Conservation (phyloP, 805 yeast species). For the Maudiozyma pseudohumilis region DNA sequence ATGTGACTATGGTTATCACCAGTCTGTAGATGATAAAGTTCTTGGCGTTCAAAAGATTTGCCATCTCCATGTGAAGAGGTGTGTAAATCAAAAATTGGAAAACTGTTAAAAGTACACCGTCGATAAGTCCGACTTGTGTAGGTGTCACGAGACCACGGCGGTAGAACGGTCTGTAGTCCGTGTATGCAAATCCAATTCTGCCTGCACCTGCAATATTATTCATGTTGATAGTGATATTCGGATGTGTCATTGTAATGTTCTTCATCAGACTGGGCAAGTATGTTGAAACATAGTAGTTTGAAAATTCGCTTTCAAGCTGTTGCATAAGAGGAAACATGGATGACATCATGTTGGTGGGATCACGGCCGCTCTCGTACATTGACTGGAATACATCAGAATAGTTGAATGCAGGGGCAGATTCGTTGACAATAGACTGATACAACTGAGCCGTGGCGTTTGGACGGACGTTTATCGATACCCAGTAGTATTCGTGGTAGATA, state of each 20-base stretch:
- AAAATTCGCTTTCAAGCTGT: slow-evolving; percentile 23
- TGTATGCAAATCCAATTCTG: slow-evolving; percentile 26
- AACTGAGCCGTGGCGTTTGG: slow-evolving; percentile 35
- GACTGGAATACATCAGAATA: slow-evolving; percentile 27
- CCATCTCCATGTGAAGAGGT: slow-evolving; percentile 41
- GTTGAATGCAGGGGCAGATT: slow-evolving; percentile 12
- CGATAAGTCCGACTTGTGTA: slow-evolving; percentile 65
- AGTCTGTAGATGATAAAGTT: slow-evolving; percentile 46
- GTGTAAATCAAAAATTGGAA: slow-evolving; percentile 55
- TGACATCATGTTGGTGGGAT: slow-evolving; percentile 37
- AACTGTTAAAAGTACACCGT: slow-evolving; percentile 57
- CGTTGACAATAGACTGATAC: slow-evolving; percentile 15
- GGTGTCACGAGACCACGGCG: slow-evolving; percentile 52
- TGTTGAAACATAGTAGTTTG: slow-evolving; percentile 1
- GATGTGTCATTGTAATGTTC: slow-evolving; percentile 4
- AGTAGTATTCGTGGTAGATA: slow-evolving; percentile 48
- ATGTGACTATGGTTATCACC: slow-evolving; percentile 38
- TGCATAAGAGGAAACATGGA: slow-evolving; percentile 37
- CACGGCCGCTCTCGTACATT: slow-evolving; percentile 55
- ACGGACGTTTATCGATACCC: slow-evolving; percentile 53
- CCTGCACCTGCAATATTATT: slow-evolving; percentile 12
- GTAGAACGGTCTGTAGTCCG: slow-evolving; percentile 41
- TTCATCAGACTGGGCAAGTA: slow-evolving; percentile 14
- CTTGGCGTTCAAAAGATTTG: slow-evolving; percentile 33
- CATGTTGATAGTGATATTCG: slow-evolving; percentile 2